Conservation (phyloP, 164 flowering plant species). For the Nelumbo lutea region DNA sequence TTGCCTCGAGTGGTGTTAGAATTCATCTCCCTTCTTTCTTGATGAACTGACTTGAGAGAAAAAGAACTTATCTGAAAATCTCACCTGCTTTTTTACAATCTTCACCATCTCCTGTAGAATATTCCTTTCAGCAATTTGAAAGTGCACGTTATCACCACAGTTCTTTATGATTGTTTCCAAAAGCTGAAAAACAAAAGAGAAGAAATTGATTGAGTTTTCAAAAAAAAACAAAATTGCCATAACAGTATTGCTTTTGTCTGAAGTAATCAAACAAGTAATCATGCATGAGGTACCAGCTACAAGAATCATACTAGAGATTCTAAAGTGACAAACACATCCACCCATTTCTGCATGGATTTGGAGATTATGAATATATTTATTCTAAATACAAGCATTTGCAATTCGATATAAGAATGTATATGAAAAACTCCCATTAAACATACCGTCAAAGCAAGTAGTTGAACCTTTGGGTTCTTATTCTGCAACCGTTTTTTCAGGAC, state of each 20-base stretch:
- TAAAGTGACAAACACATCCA: too few species aligned
- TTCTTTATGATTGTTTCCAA: conserved; percentile 80
- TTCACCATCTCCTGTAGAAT: conserved; percentile 63
- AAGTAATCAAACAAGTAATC: background rate
- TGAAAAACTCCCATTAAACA: background rate
- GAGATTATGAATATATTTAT: too few species aligned
- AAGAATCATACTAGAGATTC: too few species aligned
- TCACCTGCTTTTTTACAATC: conserved; percentile 62
- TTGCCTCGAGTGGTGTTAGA: too few species aligned
- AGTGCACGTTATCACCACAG: conserved; percentile 68
- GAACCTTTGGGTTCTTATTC: conserved; percentile 66
- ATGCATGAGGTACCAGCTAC: too few species aligned
- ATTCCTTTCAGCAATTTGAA: conserved; percentile 53
- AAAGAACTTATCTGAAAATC: background rate
- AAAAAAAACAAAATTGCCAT: background rate
- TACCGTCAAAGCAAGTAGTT: conserved; percentile 74
- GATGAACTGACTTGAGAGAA: background rate
- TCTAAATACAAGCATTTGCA: too few species aligned
- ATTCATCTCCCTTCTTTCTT: too few species aligned
- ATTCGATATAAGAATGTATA: too few species aligned
- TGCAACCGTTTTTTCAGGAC: conserved; percentile 67
- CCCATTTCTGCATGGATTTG: too few species aligned
- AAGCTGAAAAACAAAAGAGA: conserved; percentile 33
- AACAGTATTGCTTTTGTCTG: background rate
- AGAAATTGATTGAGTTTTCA: background rate